Percentiles rank a stretch among this genome's conserved stretches.
Conservation (phyloP, 306 rosid genomes). For the Fragaria iinumae region DNA sequence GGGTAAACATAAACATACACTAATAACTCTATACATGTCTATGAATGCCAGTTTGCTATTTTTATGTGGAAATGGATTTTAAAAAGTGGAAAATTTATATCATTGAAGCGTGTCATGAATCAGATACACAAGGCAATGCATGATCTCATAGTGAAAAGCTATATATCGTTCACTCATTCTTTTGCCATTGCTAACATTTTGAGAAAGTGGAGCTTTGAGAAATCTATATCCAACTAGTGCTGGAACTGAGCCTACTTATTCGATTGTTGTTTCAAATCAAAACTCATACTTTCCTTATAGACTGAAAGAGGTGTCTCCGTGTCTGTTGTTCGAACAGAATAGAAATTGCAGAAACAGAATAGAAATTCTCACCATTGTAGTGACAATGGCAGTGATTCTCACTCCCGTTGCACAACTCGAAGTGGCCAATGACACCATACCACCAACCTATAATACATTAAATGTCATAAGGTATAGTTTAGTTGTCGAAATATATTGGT, state of each 20-base stretch:
- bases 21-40: neutral
- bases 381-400: conserved; percentile 63
- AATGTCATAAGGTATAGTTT: conserved; percentile 5
- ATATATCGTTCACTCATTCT: neutral
- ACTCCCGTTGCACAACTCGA: conserved; percentile 53
- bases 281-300: neutral
- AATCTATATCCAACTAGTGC: neutral
- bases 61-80: neutral
- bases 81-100: neutral
- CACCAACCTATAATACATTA: conserved; percentile 73
- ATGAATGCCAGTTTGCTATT: neutral
- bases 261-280: neutral
- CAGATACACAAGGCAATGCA: neutral
- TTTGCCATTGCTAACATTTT: neutral
- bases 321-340: neutral
- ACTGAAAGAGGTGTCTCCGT: neutral
- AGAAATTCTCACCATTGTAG: conserved; percentile 50
- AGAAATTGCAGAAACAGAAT: conserved; percentile 20
- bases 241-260: neutral
- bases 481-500: conserved; percentile 4
- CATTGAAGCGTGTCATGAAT: neutral
- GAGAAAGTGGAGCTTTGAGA: neutral
- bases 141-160: neutral
- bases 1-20: neutral
- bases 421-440: conserved; percentile 83